These are phyloP conservation scores for Erythrophleum ivorense DNA, from an alignment of 331 rosid species.

Conservation along the genomic window DNA sequence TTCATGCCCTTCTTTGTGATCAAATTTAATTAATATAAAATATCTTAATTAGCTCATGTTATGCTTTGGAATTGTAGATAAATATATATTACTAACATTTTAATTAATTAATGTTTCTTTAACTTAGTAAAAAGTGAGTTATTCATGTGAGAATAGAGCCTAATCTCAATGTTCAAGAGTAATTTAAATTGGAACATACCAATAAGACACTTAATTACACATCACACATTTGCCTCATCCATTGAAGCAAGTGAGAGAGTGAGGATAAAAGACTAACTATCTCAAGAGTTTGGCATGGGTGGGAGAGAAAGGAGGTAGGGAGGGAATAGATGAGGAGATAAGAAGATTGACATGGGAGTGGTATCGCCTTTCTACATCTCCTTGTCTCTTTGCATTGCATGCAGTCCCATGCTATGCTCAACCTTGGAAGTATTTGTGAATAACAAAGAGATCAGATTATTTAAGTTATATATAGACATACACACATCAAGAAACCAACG, in stretches of 20 bases:
- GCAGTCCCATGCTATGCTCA: not conserved
- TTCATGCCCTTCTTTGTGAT: not conserved
- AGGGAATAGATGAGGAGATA: not conserved
- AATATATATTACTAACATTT: too few species aligned
- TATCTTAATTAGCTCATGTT: not conserved
- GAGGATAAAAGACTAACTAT: not conserved
- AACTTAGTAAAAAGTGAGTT: too few species aligned
- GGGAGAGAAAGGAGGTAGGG: not conserved
- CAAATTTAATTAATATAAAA: not conserved
- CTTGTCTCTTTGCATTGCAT: not conserved
- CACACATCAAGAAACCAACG: not conserved
- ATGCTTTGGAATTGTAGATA: not conserved
- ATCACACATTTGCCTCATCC: not conserved
- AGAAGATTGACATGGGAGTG: constrained; percentile 8
- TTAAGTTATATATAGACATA: not conserved
- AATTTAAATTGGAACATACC: too few species aligned
- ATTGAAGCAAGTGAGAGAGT: not conserved
- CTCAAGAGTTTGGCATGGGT: not conserved
- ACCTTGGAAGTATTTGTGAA: not conserved
- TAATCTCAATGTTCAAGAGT: too few species aligned
- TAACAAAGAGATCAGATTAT: not conserved
- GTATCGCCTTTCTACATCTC: not conserved
- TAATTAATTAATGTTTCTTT: too few species aligned
- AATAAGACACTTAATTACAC: too few species aligned
- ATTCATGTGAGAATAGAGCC: too few species aligned